Percentiles rank a stretch among this genome's conserved stretches.
Evolutionary conservation across 2,329 filamentous ascomycete species (phyloP).

Genomic region (Phoma herbarum): DNA sequence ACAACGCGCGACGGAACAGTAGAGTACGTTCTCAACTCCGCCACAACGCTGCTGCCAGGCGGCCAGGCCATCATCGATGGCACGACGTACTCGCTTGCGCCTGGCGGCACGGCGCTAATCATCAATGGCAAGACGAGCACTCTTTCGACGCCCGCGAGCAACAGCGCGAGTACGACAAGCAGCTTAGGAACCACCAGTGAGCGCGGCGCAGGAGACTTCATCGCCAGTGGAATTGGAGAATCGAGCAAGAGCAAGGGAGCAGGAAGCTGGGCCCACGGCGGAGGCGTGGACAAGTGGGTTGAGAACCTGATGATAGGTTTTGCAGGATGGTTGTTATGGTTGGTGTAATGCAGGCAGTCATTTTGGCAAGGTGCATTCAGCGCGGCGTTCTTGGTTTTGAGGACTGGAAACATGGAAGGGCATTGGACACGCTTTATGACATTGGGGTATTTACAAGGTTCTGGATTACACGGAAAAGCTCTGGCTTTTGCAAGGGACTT

Average conservation of each 20-base stretch:
- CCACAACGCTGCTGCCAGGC: slow-evolving; percentile 37
- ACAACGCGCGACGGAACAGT: slow-evolving; percentile 37
- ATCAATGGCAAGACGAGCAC: slow-evolving; percentile 46
- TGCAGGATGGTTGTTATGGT: slow-evolving; percentile 41
- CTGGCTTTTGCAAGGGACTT: not conserved
- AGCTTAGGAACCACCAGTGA: slow-evolving; percentile 15
- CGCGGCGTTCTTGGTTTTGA: slow-evolving; percentile 9
- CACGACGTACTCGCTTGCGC: slow-evolving; percentile 42
- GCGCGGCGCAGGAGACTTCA: slow-evolving; percentile 19
- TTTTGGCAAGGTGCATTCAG: slow-evolving; percentile 9
- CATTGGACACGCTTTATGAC: not conserved
- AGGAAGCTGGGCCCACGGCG: slow-evolving; percentile 5
- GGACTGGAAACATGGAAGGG: not conserved
- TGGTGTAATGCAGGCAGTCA: slow-evolving; percentile 27
- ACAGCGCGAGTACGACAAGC: slow-evolving; percentile 36
- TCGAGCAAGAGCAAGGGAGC: slow-evolving; percentile 19
- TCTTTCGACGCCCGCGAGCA: slow-evolving; percentile 39
- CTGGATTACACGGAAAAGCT: slow-evolving; percentile 1
- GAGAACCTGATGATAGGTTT: slow-evolving; percentile 38
- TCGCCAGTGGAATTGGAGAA: slow-evolving; percentile 17
- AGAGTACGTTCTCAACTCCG: slow-evolving; percentile 34
- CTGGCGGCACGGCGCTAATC: slow-evolving; percentile 39
- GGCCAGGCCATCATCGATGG: slow-evolving; percentile 36
- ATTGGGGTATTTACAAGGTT: not conserved
- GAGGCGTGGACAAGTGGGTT: slow-evolving; percentile 36